Evolutionary conservation across 2,329 filamentous ascomycete species (phyloP).

Genomic region (Fusarium mundagurra): DNA sequence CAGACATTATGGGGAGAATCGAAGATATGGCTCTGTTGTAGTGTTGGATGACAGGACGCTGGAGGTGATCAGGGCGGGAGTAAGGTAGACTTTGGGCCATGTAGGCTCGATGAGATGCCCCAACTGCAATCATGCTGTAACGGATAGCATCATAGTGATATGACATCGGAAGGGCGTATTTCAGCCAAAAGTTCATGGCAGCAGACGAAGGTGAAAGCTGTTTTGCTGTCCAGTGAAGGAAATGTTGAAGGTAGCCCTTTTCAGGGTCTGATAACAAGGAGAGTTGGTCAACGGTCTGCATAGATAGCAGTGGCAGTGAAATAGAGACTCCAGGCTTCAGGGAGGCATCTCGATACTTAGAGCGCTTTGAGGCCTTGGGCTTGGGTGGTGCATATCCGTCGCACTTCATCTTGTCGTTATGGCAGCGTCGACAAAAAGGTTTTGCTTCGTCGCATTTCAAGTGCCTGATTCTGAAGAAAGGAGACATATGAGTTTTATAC

Average conservation of each 20-base stretch:
- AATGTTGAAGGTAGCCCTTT: neutral
- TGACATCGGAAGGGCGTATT: conserved; percentile 9
- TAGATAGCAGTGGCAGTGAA: neutral
- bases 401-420: conserved; percentile 14
- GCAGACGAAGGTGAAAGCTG: neutral
- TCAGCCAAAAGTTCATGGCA: conserved; percentile 1
- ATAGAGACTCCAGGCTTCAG: neutral
- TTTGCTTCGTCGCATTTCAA: conserved; percentile 13
- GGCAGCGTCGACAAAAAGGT: conserved; percentile 8
- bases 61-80: neutral
- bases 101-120: conserved; percentile 9
- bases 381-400: conserved; percentile 12
- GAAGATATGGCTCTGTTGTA: conserved; percentile 16
- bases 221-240: neutral
- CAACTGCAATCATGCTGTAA: conserved; percentile 12
- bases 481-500: neutral
- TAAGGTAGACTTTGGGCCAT: neutral
- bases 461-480: neutral
- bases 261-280: neutral
- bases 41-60: conserved; percentile 5
- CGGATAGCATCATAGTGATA: neutral
- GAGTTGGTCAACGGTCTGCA: neutral
- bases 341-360: neutral
- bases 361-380: neutral
- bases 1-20: neutral